Percentiles rank a stretch among this genome's conserved stretches.
phyloP scores from a whole-genome alignment of 1,284 basidiomycete genomes.

The Schizophyllum amplum region DNA sequence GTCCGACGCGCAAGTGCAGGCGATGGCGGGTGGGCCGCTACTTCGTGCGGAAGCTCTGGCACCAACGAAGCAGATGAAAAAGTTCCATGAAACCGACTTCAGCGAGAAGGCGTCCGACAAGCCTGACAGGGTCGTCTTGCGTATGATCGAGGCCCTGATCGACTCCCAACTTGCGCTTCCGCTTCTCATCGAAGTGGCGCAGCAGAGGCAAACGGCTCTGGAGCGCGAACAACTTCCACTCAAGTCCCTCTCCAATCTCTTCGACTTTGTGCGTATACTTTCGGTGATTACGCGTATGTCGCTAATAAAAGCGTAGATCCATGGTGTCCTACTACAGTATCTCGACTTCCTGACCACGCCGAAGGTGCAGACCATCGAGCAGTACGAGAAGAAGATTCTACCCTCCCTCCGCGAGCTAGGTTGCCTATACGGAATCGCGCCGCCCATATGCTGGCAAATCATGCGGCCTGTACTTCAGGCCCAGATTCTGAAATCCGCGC shows the following conservation, averaged over 20 bases:
- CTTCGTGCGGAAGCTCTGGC: conserved; percentile 83
- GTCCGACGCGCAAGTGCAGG: conserved; percentile 81
- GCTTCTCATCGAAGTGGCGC: conserved; percentile 81
- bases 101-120: conserved; percentile 44
- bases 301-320: conserved; percentile 38
- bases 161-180: conserved; percentile 71
- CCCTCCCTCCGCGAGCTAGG: conserved; percentile 71
- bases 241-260: conserved; percentile 80
- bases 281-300: conserved; percentile 9
- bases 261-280: conserved; percentile 64
- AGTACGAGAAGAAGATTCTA: conserved; percentile 57
- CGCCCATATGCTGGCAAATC: conserved; percentile 87
- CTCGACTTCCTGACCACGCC: conserved; percentile 65
- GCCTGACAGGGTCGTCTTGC: conserved; percentile 23
- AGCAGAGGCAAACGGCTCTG: conserved; percentile 71
- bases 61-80: conserved; percentile 60
- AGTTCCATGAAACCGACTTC: conserved; percentile 55
- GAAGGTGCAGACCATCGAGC: conserved; percentile 45
- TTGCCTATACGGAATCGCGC: conserved; percentile 67
- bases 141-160: conserved; percentile 66
- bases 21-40: conserved; percentile 85
- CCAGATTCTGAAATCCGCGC: conserved; percentile 32
- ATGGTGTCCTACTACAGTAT: conserved; percentile 72
- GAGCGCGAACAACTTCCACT: conserved; percentile 19
- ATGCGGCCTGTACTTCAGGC: conserved; percentile 74